These are phyloP conservation scores for Oropetium thomaeum DNA, from an alignment of 176 grass and related monocot species.

Conservation along the genomic window DNA sequence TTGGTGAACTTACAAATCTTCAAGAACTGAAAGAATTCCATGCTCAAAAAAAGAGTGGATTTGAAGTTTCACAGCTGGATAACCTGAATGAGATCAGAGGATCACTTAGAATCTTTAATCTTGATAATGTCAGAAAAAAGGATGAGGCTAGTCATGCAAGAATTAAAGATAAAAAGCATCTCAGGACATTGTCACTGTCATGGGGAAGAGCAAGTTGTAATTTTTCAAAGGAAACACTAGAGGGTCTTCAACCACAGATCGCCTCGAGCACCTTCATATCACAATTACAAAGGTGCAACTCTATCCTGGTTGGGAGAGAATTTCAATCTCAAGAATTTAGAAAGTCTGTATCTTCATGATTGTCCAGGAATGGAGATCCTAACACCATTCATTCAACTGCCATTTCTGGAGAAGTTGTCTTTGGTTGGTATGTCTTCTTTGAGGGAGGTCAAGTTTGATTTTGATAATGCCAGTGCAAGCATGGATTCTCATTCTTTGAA, in stretches of 20 bases:
- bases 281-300: conserved; percentile 6
- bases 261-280: conserved; percentile 12
- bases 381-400: conserved; percentile 15
- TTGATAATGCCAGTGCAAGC: not conserved
- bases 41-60: not conserved
- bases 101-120: conserved; percentile 29
- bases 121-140: conserved; percentile 25
- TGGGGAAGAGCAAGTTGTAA: not conserved
- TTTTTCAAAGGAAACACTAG: conserved; percentile 19
- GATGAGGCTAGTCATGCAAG: conserved; percentile 27
- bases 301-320: conserved; percentile 11
- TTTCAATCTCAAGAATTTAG: not conserved
- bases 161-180: conserved; percentile 38
- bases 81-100: conserved; percentile 31
- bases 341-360: conserved; percentile 23
- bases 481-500: not conserved
- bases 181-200: conserved; percentile 31
- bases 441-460: conserved; percentile 16
- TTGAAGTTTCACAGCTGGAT: conserved; percentile 39
- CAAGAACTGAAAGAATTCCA: conserved; percentile 43
- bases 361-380: conserved; percentile 4
- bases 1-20: conserved; percentile 30
- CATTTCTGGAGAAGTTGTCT: conserved; percentile 19
- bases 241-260: conserved; percentile 28
- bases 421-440: conserved; percentile 27